Evolutionary conservation across 2,329 filamentous ascomycete species (phyloP), one percentile per base, ranked within the genome.

Genomic region (Diaporthe citri): DNA sequence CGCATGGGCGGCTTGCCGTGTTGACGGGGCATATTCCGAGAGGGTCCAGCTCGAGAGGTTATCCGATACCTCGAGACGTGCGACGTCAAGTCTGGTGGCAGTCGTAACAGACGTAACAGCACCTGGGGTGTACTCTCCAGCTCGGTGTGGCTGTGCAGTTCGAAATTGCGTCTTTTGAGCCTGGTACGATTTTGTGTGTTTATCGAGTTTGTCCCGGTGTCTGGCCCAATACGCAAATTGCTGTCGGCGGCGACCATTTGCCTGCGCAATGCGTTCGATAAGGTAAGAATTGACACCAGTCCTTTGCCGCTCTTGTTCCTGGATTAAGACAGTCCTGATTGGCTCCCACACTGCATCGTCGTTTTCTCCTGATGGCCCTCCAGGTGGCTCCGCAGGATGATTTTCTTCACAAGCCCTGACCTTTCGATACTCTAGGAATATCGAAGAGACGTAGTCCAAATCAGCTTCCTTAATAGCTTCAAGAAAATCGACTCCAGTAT

Each of bases 401-500:
- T n/a, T 28, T 9, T 66, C 57, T n/a, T 17, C 17, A 15, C 8
- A 22, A 9, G 60, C 72, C 9, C 25, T 56, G 17, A 7, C n/a
- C 34, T 67, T 67, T 12, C 34, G 60, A 48, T 51, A 69, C 28
- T 73, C 34, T 15, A 73, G 20, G 4, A 73, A 73, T 9, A 70
- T 20, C 4, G 72, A 43, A 20, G 46, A 43, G n/a, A 73, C 60
- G 39, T 73, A 67, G 34, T 73, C 60, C 6, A 41, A 12, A 55
- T 73, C 72, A 39, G 15, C 25, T 55, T 59, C 3, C 51, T 57
- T 64, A 5, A 59, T 64, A 8, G 31, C 72, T 31, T 73, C 17
- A 3, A 73, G 28, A 39, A 73, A 73, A 10, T 73, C 72, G 39
- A 73, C 60, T n/a, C 60, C 60, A 8, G 72, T 67, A 1, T 69